Evolutionary conservation across 768 basidiomycete genomes (phyloP).

Genomic region (Clavulina sp.): DNA sequence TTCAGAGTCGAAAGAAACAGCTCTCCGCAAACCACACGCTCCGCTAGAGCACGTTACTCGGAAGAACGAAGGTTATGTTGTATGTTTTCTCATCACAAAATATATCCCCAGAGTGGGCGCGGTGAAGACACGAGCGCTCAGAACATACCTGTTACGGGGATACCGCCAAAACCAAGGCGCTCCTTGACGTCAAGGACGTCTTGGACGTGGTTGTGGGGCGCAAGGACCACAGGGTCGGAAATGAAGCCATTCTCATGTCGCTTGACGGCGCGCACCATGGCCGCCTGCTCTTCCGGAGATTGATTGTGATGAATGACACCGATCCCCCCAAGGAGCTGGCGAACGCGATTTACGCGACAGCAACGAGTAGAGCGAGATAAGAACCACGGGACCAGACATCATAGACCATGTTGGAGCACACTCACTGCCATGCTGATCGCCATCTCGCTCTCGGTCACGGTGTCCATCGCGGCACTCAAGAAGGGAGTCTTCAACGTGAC

Average conservation of each 20-base stretch:
- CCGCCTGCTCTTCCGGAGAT: constrained; percentile 64
- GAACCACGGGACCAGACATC: not conserved
- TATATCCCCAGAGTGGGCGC: constrained; percentile 1
- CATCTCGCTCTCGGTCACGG: constrained; percentile 91
- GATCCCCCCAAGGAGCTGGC: constrained; percentile 76
- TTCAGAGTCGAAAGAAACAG: constrained; percentile 11
- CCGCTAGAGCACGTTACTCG: constrained; percentile 39
- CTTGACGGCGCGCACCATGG: constrained; percentile 96
- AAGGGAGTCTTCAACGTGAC: constrained; percentile 88
- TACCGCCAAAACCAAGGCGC: constrained; percentile 83
- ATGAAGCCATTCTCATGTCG: constrained; percentile 99
- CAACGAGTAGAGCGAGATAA: not conserved
- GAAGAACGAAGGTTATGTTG: constrained; percentile 78
- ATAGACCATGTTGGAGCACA: constrained; percentile 8
- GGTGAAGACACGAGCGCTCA: constrained; percentile 1
- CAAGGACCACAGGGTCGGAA: constrained; percentile 78
- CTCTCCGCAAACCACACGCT: constrained; percentile 57
- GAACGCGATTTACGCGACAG: not conserved
- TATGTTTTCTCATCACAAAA: no score
- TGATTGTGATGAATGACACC: constrained; percentile 99
- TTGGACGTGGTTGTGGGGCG: constrained; percentile 57
- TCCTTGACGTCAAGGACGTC: constrained; percentile 90
- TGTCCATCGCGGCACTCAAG: constrained; percentile 98
- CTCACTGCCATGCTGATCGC: constrained; percentile 82
- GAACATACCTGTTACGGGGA: constrained; percentile 89